Percentiles rank a stretch among this genome's conserved stretches.
These are phyloP conservation scores for Microstegium vimineum DNA, from an alignment of 176 grass and related monocot species.

Conservation along the genomic window DNA sequence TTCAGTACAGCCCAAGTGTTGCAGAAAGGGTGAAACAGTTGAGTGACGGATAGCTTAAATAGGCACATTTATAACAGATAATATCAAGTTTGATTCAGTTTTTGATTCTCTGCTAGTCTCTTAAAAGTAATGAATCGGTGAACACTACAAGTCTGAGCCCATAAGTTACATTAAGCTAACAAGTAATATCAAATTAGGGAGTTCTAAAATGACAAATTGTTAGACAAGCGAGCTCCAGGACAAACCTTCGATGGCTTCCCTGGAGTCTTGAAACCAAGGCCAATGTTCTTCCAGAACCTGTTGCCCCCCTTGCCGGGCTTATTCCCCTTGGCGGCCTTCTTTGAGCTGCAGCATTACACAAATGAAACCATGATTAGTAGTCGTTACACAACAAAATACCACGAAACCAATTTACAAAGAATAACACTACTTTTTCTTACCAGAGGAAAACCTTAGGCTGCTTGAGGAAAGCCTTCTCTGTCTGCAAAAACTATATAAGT, in stretches of 20 bases:
- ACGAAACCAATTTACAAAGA: neutral
- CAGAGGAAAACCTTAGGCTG: constrained; percentile 46
- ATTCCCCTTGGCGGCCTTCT: constrained; percentile 20
- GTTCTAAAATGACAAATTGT: neutral
- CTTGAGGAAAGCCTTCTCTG: constrained; percentile 40
- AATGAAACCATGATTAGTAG: neutral
- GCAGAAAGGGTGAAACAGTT: neutral
- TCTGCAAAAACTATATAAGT: constrained; percentile 10
- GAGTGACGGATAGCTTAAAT: neutral
- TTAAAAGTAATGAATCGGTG: too few relatives aligned
- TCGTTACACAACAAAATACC: neutral
- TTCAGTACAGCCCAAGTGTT: neutral
- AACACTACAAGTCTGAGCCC: neutral
- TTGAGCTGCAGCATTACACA: neutral
- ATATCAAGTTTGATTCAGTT: too few relatives aligned
- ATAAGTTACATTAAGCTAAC: neutral
- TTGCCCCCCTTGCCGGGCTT: constrained; percentile 30
- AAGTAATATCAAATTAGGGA: neutral
- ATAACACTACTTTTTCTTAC: constrained; percentile 1
- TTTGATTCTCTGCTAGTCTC: neutral
- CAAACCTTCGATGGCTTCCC: constrained; percentile 34
- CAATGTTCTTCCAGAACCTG: constrained; percentile 34
- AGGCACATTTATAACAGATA: neutral
- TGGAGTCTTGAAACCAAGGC: constrained; percentile 32
- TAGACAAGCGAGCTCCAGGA: neutral